A percentile compares a stretch with the other conserved stretches of the same genome.
phyloP scores from a whole-genome alignment of 78 protist genomes.

The Dictyostelium purpureum region DNA sequence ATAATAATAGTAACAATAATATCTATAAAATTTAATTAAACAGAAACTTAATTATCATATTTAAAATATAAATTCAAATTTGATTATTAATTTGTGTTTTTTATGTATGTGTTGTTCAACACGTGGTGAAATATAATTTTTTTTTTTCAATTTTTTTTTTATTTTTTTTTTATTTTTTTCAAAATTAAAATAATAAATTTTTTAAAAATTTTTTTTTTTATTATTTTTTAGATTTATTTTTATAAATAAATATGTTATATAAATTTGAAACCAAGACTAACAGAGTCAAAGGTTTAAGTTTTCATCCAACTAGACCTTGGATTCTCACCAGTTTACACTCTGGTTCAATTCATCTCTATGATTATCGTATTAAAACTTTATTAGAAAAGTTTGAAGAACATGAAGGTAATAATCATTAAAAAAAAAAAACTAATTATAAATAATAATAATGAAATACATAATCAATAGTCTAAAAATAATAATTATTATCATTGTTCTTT shows the following conservation, averaged over 20 bases:
- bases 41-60: too few species aligned
- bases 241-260: constrained; percentile 40
- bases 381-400: constrained; percentile 98
- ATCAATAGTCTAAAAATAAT: background rate
- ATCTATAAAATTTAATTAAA: too few species aligned
- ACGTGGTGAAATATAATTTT: too few species aligned
- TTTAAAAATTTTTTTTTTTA: too few species aligned
- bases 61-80: too few species aligned
- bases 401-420: constrained; percentile 96
- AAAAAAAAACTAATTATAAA: background rate
- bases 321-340: constrained; percentile 95
- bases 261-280: constrained; percentile 85
- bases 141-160: too few species aligned
- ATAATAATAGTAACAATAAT: too few species aligned
- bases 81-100: too few species aligned
- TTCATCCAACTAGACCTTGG: constrained; percentile 99
- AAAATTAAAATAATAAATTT: too few species aligned
- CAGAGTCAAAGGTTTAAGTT: constrained; percentile 96
- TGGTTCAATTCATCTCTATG: constrained; percentile 98
- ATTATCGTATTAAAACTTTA: constrained; percentile 97
- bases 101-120: too few species aligned
- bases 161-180: too few species aligned
- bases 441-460: background rate
- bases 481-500: too few species aligned
- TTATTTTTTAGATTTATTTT: background rate